Base-by-base conservation (phyloP, 768 basidiomycete genomes). In the Pholiota microspora region DNA sequence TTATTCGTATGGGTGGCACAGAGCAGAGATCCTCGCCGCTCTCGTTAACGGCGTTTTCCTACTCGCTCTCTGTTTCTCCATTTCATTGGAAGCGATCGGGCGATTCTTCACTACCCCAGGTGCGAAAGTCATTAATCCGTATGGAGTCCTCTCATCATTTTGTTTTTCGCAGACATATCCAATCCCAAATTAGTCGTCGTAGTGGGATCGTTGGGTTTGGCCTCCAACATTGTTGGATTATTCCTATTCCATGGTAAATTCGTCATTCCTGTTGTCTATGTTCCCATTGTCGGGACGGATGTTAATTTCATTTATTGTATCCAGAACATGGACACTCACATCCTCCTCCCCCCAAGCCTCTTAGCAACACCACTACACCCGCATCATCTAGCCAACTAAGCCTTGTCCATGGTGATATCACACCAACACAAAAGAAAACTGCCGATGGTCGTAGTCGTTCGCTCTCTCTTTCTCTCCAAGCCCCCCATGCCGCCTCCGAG, bases 1-100 rank as follows among this genome's bases (percentile, higher is more conserved):
- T 47, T 97, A 97, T 71, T 94, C 96, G 4, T 98, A 98, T 68
- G 96, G 95, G n/a, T 98, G 95, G 96, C 95, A 98, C 71, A 81
- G 97, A 58, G 97, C 97, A 15, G 95, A 97, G 67, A 95, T 97
- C 57, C 81, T 98, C 6, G 95, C 94, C 18, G 97, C 97, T 0
- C 78, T 98, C 42, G 74, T 98, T 61, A 99, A 99, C 64, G 97
- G 97, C 49, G 94, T 98, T 52, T 98, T 98, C 76, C 82, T 99
- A 5, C 80, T 98, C 38, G 97, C 97, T 0, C 82, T 98, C 0
- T 99, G 97, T 73, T 94, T 98, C 72, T 94, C 94, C 4, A 98
- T 99, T 60, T 86, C 82, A 44, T 74, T 98, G 62, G 96, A 99
- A 68, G 95, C 97, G 4, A 71, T 98, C 44, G 85, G 91, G 58